Base-by-base conservation (phyloP, 495 filamentous ascomycete species). In the Annulohypoxylon bovei region DNA sequence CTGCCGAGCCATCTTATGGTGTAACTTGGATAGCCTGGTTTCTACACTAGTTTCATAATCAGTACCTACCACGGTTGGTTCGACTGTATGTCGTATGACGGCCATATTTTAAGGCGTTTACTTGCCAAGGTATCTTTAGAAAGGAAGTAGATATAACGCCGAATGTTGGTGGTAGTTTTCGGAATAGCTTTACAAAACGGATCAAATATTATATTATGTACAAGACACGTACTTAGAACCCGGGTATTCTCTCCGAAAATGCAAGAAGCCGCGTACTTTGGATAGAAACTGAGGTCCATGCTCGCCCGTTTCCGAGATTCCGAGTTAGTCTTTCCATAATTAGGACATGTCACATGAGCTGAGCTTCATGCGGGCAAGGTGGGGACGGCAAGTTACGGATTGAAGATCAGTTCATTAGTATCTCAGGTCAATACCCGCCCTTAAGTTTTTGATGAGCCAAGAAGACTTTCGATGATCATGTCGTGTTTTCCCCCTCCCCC, bases 301-400 rank as follows among this genome's bases (percentile, higher is more conserved):
- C 20, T 16, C 16, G 20, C 39, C 39, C 20, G 39, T 42, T 49
- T 23, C 22, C 44, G 44, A 25, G 44, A 49, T 27, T 25, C 20
- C 44, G 8, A 49, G 44, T 3, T 49, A 23, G 8, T 25, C 6
- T 49, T 5, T 25, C 11, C 44, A 52, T n/a, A 52, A 30, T 25
- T 25, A 9, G 22, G 40, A 25, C 23, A 50, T 55, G 66, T 69
- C 66, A 69, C 66, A 69, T 69, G 66, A 58, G 53, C 59, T 5
- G 30, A 18, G 30, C 18, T 44, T 27, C 25, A 69, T 69, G 66
- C 66, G 53, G 59, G 32, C 44, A 30, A 69, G 66, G 66, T 56
- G 28, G 58, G 57, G 53, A 46, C 49, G 52, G 30, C 23, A 37
- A 46, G 32, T 52, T 33, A 49, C 8, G 33, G 30, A 56, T 39